phyloP scores from a whole-genome alignment of 169 alveolate genomes.

The Eimeria sp. region DNA sequence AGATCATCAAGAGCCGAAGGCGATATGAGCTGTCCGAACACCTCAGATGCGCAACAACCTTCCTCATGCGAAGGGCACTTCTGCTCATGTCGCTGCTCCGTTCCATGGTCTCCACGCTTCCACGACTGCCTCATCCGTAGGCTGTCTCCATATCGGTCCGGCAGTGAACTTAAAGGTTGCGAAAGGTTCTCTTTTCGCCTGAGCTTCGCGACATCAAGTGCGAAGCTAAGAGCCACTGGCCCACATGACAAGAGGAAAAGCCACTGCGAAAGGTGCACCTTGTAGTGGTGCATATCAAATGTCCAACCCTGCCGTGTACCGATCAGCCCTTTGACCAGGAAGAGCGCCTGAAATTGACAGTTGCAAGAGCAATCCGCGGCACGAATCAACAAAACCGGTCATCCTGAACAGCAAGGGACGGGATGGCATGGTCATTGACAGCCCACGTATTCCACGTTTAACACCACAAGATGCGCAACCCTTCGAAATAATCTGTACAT shows the following conservation, averaged over 20 bases:
- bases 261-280: conserved; percentile 27
- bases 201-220: conserved; percentile 53
- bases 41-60: not conserved
- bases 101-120: not conserved
- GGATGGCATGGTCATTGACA: not conserved
- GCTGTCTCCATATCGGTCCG: not conserved
- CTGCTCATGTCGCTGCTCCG: not conserved
- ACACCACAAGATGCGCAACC: not conserved
- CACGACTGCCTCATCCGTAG: not conserved
- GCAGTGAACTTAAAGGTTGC: not conserved
- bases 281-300: conserved; percentile 6
- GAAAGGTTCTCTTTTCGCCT: conserved; percentile 43
- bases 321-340: not conserved
- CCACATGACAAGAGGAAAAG: conserved; percentile 55
- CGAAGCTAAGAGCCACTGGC: conserved; percentile 42
- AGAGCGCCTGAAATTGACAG: not conserved
- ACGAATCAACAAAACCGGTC: not conserved
- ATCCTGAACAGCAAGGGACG: not conserved
- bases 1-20: conserved; percentile 66
- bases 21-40: conserved; percentile 53
- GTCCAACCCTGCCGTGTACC: conserved; percentile 13
- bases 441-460: not conserved
- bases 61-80: not conserved
- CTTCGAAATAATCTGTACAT: not conserved
- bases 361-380: not conserved